Base-by-base conservation (phyloP, 306 rosid genomes). In the Prunus padus region DNA sequence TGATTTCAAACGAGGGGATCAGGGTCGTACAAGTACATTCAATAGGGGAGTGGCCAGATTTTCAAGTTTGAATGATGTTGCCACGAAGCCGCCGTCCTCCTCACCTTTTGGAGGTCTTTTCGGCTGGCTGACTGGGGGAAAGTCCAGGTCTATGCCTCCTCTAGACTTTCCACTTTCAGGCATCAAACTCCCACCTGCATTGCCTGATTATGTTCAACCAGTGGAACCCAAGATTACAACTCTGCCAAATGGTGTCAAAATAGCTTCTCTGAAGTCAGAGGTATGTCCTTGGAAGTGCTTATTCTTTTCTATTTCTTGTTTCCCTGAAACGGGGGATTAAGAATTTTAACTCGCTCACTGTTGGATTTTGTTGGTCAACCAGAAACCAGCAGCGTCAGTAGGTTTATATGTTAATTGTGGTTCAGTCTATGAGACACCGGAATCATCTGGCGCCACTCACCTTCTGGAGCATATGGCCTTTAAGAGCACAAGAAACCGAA, bases 401-500 rank as follows among this genome's bases (percentile, higher is more conserved):
- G 98, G 98, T 30, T 75, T 95, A 40, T 95, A 89, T 76, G 83
- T 92, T 12, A 85, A 95, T 60, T 88, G 87, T 77, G 97, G 98
- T 78, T 90, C 95, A 42, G 78, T 86, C 78, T 92, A 92, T 65
- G 98, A 94, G 89, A 88, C 88, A 71, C 95, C 92, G 0, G 77
- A 71, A 44, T 88, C 91, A 42, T 90, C 86, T 63, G 97, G 98
- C 66, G 88, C 89, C 54, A 82, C 97, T 5, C 96, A 95, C 78
- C 85, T 95, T 77, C 91, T 95, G 11, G 96, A 84, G 83, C 86
- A 88, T 11, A 92, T 95, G 98, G 98, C 97, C 72, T 92, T 92
- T 79, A 92, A 92, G 89, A 90, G 79, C 76, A 95, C 98, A 56
- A 85, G 83, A 52, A 95, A 95, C 78, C 75, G 96, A 64, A 92